Evolutionary conservation across 139 green algal species (phyloP), one percentile per base, ranked within the genome.

Genomic region (Chlorella sp.): DNA sequence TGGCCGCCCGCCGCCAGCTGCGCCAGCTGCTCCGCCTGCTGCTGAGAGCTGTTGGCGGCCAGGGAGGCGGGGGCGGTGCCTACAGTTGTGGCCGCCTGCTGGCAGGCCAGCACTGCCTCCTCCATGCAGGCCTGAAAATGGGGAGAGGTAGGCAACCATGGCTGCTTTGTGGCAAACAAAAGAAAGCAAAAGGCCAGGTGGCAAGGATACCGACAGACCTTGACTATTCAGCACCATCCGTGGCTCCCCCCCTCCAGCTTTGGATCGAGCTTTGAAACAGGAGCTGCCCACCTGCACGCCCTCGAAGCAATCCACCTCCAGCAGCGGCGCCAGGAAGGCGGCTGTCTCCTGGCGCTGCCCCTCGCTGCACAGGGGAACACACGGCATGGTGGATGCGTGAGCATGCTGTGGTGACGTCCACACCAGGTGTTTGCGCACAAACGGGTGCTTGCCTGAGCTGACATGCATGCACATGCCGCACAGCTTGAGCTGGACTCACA

Each of bases 261-360:
- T n/a, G n/a, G n/a, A n/a, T n/a, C n/a, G n/a, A n/a, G n/a, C n/a
- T n/a, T n/a, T n/a, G 26, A 8, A 34, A 36, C 26, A n/a, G 32
- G 14, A 2, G 17, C 32, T 41, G 32, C n/a, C 5, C 11, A 13
- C 76, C 76, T 83, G 77, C 77, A 83, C 60, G 34, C 77, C 77
- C 32, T 83, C 77, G 26, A 62, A 73, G 60, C 77, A 83, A 26
- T 68, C 77, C 0, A 64, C 77, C 32, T 83, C 77, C 17, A 83
- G 40, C 11, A 83, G 77, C 26, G 77, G 77, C 40, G 58, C 28
- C 77, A 83, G 77, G 60, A 83, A 83, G 40, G 77, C 56, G 30
- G 77, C 77, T 28, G 73, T 64, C 77, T 83, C 77, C 77, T 73
- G 77, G 4, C 77, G 77, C 77, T 83, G 77, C 9, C 22, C 77